Conservation (phyloP, 1,139 yeast genomes). For the Blastobotrys malaysiensis region DNA sequence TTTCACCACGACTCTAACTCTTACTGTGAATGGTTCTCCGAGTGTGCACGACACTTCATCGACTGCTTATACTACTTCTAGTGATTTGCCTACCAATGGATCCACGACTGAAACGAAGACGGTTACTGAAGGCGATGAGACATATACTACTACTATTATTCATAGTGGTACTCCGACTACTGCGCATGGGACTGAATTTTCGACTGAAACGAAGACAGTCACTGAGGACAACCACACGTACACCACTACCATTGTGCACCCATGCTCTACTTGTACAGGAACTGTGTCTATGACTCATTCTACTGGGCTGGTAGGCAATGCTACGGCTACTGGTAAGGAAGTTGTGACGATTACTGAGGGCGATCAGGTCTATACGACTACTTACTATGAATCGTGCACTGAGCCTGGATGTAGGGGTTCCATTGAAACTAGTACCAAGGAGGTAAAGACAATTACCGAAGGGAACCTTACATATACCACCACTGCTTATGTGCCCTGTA, state of each 20-base stretch:
- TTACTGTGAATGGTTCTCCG: no score
- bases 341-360: neutral
- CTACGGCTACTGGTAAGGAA: neutral
- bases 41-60: no score
- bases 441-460: neutral
- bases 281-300: neutral
- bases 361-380: neutral
- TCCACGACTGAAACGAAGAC: neutral
- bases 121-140: constrained; percentile 1
- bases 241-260: constrained; percentile 5
- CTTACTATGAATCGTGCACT: neutral
- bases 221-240: constrained; percentile 1
- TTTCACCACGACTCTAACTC: neutral
- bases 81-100: no score
- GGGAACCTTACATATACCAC: neutral
- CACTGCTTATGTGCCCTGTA: neutral
- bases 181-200: neutral
- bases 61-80: no score
- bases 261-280: neutral
- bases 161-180: no score
- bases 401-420: neutral
- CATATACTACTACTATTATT: constrained; percentile 3
- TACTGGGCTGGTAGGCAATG: neutral
- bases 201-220: neutral
- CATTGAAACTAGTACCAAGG: neutral